Percentiles rank a stretch among this genome's conserved stretches.
These are phyloP conservation scores for Hymenoscyphus repandus DNA, from an alignment of 2,329 filamentous ascomycete species.

Conservation along the genomic window DNA sequence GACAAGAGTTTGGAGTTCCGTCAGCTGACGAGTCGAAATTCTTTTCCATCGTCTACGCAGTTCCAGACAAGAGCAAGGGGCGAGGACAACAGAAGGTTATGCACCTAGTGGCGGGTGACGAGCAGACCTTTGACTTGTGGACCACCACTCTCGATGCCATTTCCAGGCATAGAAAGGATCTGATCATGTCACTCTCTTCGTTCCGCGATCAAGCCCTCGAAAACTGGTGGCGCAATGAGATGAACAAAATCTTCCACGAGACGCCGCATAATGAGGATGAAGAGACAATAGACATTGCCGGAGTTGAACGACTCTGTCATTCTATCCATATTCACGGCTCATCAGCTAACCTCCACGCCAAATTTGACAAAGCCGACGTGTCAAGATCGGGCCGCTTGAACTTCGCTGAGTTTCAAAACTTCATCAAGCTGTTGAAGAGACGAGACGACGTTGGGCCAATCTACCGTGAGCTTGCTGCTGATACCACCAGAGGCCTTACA, in stretches of 20 bases:
- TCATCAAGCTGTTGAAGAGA: constrained; percentile 77
- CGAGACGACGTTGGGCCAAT: constrained; percentile 75
- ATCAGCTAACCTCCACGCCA: constrained; percentile 63
- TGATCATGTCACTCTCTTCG: constrained; percentile 84
- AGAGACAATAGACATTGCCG: constrained; percentile 70
- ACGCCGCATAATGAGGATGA: constrained; percentile 48
- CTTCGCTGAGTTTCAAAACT: constrained; percentile 76
- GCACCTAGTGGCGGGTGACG: constrained; percentile 76
- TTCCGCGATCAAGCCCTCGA: constrained; percentile 79
- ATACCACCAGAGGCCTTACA: constrained; percentile 61
- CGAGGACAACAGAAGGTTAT: constrained; percentile 63
- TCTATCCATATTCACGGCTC: constrained; percentile 90
- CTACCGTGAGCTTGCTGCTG: constrained; percentile 56
- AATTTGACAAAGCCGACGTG: constrained; percentile 70
- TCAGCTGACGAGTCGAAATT: constrained; percentile 65
- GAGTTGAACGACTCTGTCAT: constrained; percentile 78
- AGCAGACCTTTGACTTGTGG: constrained; percentile 72
- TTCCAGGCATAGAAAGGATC: constrained; percentile 77
- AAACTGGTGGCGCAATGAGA: constrained; percentile 81
- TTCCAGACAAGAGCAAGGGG: constrained; percentile 71
- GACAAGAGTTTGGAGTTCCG: constrained; percentile 71
- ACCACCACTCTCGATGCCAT: constrained; percentile 78
- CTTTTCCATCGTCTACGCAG: constrained; percentile 85
- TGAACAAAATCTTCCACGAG: constrained; percentile 61
- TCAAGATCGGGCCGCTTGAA: constrained; percentile 61